A percentile compares a stretch with the other conserved stretches of the same genome.
These are phyloP conservation scores for Epicoccum nigrum DNA, from an alignment of 2,329 filamentous ascomycete species.

Conservation along the genomic window DNA sequence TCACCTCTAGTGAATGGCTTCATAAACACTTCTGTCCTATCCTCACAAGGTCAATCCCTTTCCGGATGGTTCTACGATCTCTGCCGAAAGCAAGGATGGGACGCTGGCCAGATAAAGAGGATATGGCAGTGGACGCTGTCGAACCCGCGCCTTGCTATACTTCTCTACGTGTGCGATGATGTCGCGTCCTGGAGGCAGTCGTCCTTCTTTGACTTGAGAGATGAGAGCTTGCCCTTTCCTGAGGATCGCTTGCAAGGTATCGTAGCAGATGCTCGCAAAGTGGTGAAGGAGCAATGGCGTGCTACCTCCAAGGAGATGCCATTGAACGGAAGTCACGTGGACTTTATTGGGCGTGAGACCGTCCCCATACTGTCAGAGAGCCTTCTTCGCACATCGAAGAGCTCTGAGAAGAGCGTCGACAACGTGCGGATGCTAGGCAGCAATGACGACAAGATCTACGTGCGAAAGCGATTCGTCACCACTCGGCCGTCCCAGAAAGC, in stretches of 20 bases:
- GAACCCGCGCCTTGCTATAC: constrained; percentile 46
- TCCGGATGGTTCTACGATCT: constrained; percentile 47
- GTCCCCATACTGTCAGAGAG: constrained; percentile 46
- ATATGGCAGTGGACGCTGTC: constrained; percentile 51
- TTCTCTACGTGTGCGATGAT: constrained; percentile 49
- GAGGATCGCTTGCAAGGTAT: constrained; percentile 48
- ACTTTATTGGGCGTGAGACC: constrained; percentile 45
- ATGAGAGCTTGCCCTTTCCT: constrained; percentile 46
- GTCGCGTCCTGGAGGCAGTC: constrained; percentile 48
- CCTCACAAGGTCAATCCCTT: constrained; percentile 45
- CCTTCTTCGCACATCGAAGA: constrained; percentile 38
- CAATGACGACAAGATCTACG: constrained; percentile 41
- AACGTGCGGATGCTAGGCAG: constrained; percentile 44
- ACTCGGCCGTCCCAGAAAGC: constrained; percentile 45
- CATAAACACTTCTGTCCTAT: constrained; percentile 44
- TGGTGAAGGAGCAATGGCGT: constrained; percentile 50
- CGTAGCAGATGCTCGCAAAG: constrained; percentile 45
- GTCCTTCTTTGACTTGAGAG: constrained; percentile 46
- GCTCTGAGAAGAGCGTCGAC: constrained; percentile 46
- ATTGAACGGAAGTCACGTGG: constrained; percentile 45
- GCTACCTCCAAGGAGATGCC: constrained; percentile 49
- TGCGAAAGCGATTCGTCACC: constrained; percentile 47
- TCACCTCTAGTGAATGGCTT: constrained; percentile 45
- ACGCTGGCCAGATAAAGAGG: constrained; percentile 41
- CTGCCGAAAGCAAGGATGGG: constrained; percentile 45